Evolutionary conservation across 805 yeast genomes (phyloP), one percentile per base, ranked within the genome.

Genomic region (Saturnispora hagleri): DNA sequence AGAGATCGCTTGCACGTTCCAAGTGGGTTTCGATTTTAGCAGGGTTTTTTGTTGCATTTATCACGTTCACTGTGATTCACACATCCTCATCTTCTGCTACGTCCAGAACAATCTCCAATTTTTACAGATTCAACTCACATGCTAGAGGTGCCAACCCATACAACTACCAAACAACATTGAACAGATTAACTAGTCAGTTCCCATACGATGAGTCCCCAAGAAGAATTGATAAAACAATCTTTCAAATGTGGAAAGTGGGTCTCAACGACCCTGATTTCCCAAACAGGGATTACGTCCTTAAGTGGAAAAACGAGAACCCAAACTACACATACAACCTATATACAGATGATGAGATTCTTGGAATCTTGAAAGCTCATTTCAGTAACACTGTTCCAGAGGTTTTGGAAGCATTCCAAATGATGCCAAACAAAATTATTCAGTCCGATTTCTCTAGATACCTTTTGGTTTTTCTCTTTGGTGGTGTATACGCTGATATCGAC

Each of bases 401-500:
- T 46, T 59, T 77, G n/a, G 77, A 74, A 52, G 75, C 83, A 2
- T 80, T 69, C 61, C 77, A 75, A 57, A 60, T 65, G 51, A 66
- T 80, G 58, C 85, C 86, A 8, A 80, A 78, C 62, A 74, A 72
- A 43, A 73, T 76, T 44, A 67, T 76, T 53, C 66, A 67, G 55
- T 74, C 76, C 65, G 84, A 80, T 62, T 80, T 80, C 56, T 73
- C 81, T 61, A 67, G 84, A 55, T 80, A 80, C 57, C 66, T 79
- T 53, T 70, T 79, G 18, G 61, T 80, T 24, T 79, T 63, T 55
- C 72, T 82, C 17, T 68, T 70, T 49, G 86, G 86, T 52, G 86
- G 86, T 41, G 75, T 77, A 7, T 81, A 81, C 57, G 73, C 82
- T 3, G 86, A 81, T 60, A 75, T 79, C 38, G 86, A 81, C 60